Base-by-base conservation (phyloP, 176 grass and related monocot genomes). In the Triticum urartu region DNA sequence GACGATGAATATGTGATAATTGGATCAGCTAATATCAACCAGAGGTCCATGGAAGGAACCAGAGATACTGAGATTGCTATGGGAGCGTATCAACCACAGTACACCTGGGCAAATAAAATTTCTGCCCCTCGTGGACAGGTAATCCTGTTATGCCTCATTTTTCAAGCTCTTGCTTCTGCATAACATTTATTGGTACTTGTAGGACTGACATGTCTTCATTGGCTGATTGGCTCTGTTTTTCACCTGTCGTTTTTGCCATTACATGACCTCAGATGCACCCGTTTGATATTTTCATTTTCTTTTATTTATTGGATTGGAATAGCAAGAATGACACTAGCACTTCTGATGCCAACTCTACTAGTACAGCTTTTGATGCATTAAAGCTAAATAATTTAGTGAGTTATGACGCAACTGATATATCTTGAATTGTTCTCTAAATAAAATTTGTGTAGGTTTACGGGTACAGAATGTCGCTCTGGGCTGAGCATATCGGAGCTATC, bases 31-130 rank as follows among this genome's bases (percentile, higher is more conserved):
- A 97, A 94, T 64, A 86, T 94, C 81, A 97, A 92, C 39, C 92
- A 97, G 75, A 91, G 92, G 64, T 97, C 94, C 35, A 78, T 97
- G 76, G 89, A 93, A 86, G 94, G 94, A 83, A 90, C 83, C 88
- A 91, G 94, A 84, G 94, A 97, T 66, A 97, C 94, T 33, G 94
- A 97, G 83, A 94, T 94, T 89, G 92, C 92, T 18, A 91, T 94
- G 89, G 94, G 92, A 64, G 91, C 92, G 0, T 94, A 97, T 91
- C 92, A 97, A 39, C 92, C 89, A 24, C 89, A 92, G 38, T 91
- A 95, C 88, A 95, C 89, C 64, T 88, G 91, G 87, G 81, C 84
- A 76, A 89, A 78, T 60, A 93, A 87, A 70, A 43, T 87, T 30
- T 87, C 91, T 80, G 71, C 86, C 10, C 91, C 91, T 8, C 91